Evolutionary conservation across 2,329 filamentous ascomycete species (phyloP).

Genomic region (Aspergillus unguis): DNA sequence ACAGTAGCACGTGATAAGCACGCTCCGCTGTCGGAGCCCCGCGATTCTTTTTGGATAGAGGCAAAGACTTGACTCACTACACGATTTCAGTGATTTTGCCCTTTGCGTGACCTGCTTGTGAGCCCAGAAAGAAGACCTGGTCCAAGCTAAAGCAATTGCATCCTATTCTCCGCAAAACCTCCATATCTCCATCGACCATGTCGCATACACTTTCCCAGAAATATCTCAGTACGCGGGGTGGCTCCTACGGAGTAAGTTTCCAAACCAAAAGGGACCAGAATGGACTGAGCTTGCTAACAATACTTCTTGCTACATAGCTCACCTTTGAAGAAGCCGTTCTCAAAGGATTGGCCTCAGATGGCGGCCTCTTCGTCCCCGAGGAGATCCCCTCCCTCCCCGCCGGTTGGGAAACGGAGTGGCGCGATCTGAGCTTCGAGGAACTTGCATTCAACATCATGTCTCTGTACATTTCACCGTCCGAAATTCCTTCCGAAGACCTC

Average conservation of each 20-base stretch:
- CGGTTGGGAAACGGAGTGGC: constrained; percentile 26
- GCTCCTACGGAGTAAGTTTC: constrained; percentile 28
- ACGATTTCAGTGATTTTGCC: neutral
- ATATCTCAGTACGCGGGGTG: constrained; percentile 34
- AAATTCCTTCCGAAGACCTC: constrained; percentile 78
- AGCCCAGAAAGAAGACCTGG: neutral
- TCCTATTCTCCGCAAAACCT: neutral
- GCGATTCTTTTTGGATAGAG: constrained; percentile 18
- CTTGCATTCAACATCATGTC: constrained; percentile 70
- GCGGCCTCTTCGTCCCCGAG: constrained; percentile 85
- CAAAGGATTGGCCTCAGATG: constrained; percentile 81
- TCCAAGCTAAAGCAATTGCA: neutral
- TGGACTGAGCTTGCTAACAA: constrained; percentile 11
- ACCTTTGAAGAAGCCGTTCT: constrained; percentile 90
- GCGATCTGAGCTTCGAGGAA: constrained; percentile 25
- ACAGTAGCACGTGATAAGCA: constrained; percentile 19
- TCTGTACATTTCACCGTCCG: constrained; percentile 77
- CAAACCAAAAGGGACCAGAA: neutral
- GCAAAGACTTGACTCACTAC: constrained; percentile 4
- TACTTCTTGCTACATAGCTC: constrained; percentile 38
- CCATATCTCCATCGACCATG: constrained; percentile 14
- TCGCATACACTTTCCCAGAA: constrained; percentile 31
- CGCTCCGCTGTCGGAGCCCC: constrained; percentile 28
- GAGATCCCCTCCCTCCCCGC: constrained; percentile 25
- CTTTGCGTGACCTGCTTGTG: neutral